phyloP scores from a whole-genome alignment of 176 grass and related monocot species.

The Lolium multiflorum region DNA sequence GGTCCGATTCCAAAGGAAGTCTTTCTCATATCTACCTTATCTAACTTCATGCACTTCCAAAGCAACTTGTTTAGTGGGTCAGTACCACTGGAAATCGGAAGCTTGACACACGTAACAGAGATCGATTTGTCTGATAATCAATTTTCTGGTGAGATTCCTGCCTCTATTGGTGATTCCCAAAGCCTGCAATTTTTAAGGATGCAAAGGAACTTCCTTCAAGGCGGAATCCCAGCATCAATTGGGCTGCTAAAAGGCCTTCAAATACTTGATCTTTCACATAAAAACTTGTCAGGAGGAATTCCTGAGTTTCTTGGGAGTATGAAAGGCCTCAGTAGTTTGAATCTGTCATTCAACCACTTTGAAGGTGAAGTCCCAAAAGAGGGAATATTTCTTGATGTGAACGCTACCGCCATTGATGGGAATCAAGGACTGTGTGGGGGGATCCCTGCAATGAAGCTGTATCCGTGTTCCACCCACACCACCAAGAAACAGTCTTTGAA shows the following conservation, averaged over 20 bases:
- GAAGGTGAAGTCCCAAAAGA: slow-evolving; percentile 50
- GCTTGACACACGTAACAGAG: slow-evolving; percentile 25
- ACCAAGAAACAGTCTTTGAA: neutral
- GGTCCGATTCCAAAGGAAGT: slow-evolving; percentile 57
- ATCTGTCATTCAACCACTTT: slow-evolving; percentile 65
- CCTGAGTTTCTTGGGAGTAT: slow-evolving; percentile 40
- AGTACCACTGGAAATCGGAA: slow-evolving; percentile 35
- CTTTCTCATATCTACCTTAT: slow-evolving; percentile 39
- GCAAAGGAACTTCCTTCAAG: slow-evolving; percentile 47
- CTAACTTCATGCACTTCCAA: slow-evolving; percentile 39
- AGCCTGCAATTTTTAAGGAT: slow-evolving; percentile 39
- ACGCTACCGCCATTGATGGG: neutral
- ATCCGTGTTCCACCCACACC: neutral
- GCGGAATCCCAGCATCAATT: slow-evolving; percentile 40
- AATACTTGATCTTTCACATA: slow-evolving; percentile 44
- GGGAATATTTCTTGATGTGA: slow-evolving; percentile 52
- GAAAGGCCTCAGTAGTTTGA: slow-evolving; percentile 30
- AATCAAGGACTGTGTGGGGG: slow-evolving; percentile 46
- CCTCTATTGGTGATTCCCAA: slow-evolving; percentile 43
- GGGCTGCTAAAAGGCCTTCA: slow-evolving; percentile 38
- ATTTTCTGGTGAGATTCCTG: slow-evolving; percentile 56
- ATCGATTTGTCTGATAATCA: slow-evolving; percentile 50
- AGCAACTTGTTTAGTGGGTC: slow-evolving; percentile 53
- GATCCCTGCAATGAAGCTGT: slow-evolving; percentile 12
- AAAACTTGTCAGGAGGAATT: slow-evolving; percentile 47